Percentiles rank a stretch among this genome's conserved stretches.
phyloP scores from a whole-genome alignment of 1,284 basidiomycete genomes.

The Pascua guehoae region DNA sequence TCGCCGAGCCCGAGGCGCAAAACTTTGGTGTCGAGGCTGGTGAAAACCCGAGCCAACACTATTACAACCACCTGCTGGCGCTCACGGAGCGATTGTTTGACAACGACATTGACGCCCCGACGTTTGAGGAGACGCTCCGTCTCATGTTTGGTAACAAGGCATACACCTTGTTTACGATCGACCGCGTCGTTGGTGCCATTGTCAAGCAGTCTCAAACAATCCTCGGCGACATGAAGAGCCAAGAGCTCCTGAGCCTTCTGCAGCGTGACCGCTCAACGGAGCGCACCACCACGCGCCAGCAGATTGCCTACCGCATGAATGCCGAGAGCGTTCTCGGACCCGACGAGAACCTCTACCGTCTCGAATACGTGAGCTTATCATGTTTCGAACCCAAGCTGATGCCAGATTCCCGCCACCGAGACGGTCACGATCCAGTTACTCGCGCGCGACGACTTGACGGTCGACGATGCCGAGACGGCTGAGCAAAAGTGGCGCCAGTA shows the following conservation, averaged over 20 bases:
- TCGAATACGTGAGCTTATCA: constrained; percentile 72
- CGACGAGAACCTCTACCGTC: constrained; percentile 87
- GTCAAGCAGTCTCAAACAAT: constrained; percentile 83
- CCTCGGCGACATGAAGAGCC: constrained; percentile 73
- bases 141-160: constrained; percentile 97
- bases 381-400: constrained; percentile 3
- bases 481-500: constrained; percentile 85
- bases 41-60: constrained; percentile 58
- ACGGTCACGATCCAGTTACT: constrained; percentile 79
- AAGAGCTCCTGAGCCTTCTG: constrained; percentile 75
- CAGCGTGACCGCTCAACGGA: constrained; percentile 65
- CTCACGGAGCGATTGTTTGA: constrained; percentile 94
- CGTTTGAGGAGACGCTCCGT: constrained; percentile 91
- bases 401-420: constrained; percentile 65
- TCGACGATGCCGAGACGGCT: constrained; percentile 77
- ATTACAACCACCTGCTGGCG: constrained; percentile 84
- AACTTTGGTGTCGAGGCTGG: constrained; percentile 48
- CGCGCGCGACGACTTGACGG: constrained; percentile 80
- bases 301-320: constrained; percentile 75
- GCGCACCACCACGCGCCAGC: constrained; percentile 69
- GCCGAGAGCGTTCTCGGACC: constrained; percentile 78
- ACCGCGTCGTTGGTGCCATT: constrained; percentile 81
- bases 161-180: constrained; percentile 88
- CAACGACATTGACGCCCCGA: constrained; percentile 80
- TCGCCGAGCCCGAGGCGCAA: constrained; percentile 54